These are phyloP conservation scores for Penicillium sp. DNA, from an alignment of 2,329 filamentous ascomycete species.

Conservation along the genomic window DNA sequence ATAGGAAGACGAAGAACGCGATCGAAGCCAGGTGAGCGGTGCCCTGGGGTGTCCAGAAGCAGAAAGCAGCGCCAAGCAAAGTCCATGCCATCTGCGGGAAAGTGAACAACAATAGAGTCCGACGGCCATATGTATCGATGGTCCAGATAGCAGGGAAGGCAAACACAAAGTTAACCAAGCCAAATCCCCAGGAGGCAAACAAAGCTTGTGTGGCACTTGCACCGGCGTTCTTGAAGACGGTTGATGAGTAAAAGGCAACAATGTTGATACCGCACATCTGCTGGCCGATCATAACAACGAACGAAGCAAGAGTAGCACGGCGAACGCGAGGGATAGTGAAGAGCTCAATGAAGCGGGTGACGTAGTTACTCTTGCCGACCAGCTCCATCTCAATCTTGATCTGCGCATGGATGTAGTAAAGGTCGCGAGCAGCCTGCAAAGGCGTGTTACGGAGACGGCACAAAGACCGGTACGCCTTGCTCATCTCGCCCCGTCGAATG, in stretches of 20 bases:
- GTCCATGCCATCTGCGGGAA: conserved; percentile 68
- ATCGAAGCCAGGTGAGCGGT: conserved; percentile 52
- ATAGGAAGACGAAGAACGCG: conserved; percentile 62
- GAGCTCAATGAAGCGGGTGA: conserved; percentile 56
- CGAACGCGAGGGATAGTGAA: conserved; percentile 50
- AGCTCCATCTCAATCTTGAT: conserved; percentile 46
- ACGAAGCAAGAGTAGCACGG: conserved; percentile 69
- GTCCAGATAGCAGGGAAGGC: conserved; percentile 64
- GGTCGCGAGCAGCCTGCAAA: conserved; percentile 60
- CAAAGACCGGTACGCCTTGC: conserved; percentile 59
- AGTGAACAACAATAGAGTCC: conserved; percentile 61
- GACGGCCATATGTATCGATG: conserved; percentile 65
- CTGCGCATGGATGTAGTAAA: conserved; percentile 59
- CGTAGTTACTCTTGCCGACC: conserved; percentile 52
- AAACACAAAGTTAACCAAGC: conserved; percentile 63
- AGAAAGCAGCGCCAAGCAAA: conserved; percentile 61
- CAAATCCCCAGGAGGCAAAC: conserved; percentile 63
- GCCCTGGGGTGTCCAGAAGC: conserved; percentile 49
- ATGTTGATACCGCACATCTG: conserved; percentile 73
- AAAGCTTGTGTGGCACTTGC: conserved; percentile 55
- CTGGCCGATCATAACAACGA: conserved; percentile 75
- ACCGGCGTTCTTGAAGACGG: conserved; percentile 54
- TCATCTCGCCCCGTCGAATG: conserved; percentile 63
- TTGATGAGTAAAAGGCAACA: conserved; percentile 72
- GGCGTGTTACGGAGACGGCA: conserved; percentile 56